Evolutionary conservation across 2,329 filamentous ascomycete species (phyloP).

Genomic region (Pseudofabraea citricarpa): DNA sequence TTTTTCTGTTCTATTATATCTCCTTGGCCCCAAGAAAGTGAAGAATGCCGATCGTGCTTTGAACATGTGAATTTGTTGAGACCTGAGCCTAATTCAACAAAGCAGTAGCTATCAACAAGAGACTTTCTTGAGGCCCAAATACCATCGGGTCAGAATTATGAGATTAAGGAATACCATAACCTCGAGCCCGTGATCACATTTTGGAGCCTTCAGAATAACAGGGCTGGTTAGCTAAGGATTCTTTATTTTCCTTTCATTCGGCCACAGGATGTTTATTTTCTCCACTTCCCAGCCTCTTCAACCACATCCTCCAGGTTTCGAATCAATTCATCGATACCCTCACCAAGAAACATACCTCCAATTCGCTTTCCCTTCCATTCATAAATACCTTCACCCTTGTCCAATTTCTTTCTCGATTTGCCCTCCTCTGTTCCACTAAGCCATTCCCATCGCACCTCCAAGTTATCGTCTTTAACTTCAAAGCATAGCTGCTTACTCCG

Average conservation of each 20-base stretch:
- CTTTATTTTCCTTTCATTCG: background rate
- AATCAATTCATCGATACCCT: slow-evolving; percentile 9
- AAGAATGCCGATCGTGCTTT: slow-evolving; percentile 2
- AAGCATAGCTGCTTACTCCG: slow-evolving; percentile 1
- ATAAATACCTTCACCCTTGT: slow-evolving; percentile 16
- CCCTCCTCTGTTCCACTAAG: background rate
- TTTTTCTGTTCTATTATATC: too few species aligned
- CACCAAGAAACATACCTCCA: slow-evolving; percentile 10
- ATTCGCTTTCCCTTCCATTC: slow-evolving; percentile 13
- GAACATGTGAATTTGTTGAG: slow-evolving; percentile 11
- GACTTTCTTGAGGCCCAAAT: slow-evolving; percentile 32
- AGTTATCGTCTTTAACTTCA: background rate
- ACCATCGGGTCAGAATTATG: slow-evolving; percentile 33
- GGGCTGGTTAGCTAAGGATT: too few species aligned
- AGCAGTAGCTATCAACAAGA: slow-evolving; percentile 29
- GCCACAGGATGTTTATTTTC: background rate
- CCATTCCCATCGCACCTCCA: slow-evolving; percentile 5
- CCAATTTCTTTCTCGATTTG: background rate
- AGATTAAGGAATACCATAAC: too few species aligned
- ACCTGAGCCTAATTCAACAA: slow-evolving; percentile 31
- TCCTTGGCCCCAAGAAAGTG: background rate
- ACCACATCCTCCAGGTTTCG: slow-evolving; percentile 18
- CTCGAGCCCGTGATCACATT: slow-evolving; percentile 14
- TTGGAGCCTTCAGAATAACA: too few species aligned
- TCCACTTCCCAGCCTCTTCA: slow-evolving; percentile 16